These are phyloP conservation scores for Cyberlindnera bimundalis DNA, from an alignment of 805 yeast species.

Conservation along the genomic window DNA sequence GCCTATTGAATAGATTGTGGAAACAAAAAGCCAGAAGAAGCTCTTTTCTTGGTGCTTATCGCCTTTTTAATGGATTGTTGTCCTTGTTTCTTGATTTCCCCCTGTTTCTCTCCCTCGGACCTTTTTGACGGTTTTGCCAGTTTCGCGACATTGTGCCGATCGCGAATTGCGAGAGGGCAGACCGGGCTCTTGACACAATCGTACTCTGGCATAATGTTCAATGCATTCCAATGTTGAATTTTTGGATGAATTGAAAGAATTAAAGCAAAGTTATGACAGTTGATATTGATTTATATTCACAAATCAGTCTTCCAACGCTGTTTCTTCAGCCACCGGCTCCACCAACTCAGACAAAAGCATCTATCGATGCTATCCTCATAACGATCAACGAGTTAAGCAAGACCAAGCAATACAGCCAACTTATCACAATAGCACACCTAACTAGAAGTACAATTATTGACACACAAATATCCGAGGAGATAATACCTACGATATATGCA, in stretches of 20 bases:
- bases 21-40: background rate
- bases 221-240: no score
- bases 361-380: constrained; percentile 3
- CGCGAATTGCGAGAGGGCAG: no score
- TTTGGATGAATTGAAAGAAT: background rate
- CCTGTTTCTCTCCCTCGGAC: constrained; percentile 1
- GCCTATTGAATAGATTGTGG: background rate
- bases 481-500: constrained; percentile 5
- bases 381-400: constrained; percentile 2
- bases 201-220: no score
- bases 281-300: constrained; percentile 3
- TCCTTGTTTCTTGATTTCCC: background rate
- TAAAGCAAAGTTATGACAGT: background rate
- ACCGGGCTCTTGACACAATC: constrained; percentile 1
- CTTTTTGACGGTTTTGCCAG: background rate
- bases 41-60: no score
- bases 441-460: constrained; percentile 8
- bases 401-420: constrained; percentile 7
- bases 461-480: background rate
- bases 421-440: constrained; percentile 13
- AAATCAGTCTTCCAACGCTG: constrained; percentile 9
- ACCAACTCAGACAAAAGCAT: background rate
- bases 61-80: background rate
- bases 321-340: constrained; percentile 14
- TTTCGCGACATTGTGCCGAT: constrained; percentile 1